Conservation (phyloP, 129 eudicot genomes). For the Pittosporum tobira region DNA sequence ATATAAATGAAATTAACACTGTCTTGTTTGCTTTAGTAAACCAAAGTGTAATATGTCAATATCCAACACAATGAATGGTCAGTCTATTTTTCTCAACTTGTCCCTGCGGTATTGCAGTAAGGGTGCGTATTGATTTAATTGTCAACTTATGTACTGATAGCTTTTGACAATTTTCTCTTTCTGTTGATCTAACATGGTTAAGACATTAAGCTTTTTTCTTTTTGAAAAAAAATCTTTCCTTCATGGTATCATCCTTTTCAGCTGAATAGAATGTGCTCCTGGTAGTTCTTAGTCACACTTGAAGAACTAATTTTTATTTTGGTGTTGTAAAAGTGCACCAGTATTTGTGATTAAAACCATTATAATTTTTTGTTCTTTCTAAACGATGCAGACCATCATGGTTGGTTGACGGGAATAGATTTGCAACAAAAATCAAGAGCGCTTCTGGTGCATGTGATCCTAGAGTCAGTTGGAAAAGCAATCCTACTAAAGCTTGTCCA, state of each 20-base stretch:
- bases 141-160: too few relatives aligned
- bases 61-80: background rate
- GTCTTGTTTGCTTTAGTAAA: background rate
- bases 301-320: background rate
- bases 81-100: background rate
- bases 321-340: background rate
- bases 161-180: background rate
- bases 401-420: constrained; percentile 78
- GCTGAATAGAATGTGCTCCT: background rate
- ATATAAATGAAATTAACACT: background rate
- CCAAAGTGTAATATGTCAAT: background rate
- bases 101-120: too few relatives aligned
- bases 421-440: constrained; percentile 81
- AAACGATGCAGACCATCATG: constrained; percentile 74
- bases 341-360: background rate
- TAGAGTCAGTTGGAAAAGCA: constrained; percentile 61
- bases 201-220: too few relatives aligned
- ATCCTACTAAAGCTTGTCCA: constrained; percentile 82
- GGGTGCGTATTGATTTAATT: too few relatives aligned
- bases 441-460: constrained; percentile 61
- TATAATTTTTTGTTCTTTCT: constrained; percentile 4
- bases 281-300: background rate
- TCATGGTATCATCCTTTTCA: background rate
- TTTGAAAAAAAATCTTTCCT: background rate
- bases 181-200: background rate